Base-by-base conservation (phyloP, 2,329 filamentous ascomycete species). In the Botrytis fragariae region DNA sequence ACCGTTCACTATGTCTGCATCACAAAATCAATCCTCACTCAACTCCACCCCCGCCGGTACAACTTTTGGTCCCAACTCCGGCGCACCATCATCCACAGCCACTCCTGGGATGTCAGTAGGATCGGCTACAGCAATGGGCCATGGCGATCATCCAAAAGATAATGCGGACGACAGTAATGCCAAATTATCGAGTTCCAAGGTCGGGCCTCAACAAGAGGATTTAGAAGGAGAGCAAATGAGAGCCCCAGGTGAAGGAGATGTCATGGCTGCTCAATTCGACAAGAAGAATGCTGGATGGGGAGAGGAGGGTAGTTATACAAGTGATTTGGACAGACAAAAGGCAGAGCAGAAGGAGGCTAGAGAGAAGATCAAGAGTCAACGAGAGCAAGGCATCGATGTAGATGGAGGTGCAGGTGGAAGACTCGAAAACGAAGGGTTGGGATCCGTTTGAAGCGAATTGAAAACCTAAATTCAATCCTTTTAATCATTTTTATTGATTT, bases 251-350 rank as follows among this genome's bases (percentile, higher is more conserved):
- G 79, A 81, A 74, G 79, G 80, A 74, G 73, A 79, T 29, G 77
- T 80, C 10, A 80, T 81, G 78, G 59, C 76, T 68, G 79, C 78
- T 32, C 79, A 81, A 57, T 74, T 80, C 20, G 67, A 80, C 64
- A 81, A 81, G 75, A 80, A 79, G 74, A 76, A 77, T 70, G 79
- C 78, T 2, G 79, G 80, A 29, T 80, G 79, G 79, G 79, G 79
- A 35, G 79, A 79, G 69, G 74, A 81, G 54, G 74, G 74, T 8
- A 79, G 78, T 57, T 76, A 79, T 68, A 80, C 79, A 10, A 77
- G 75, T 69, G 74, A 77, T 74, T 70, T 81, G 73, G 80, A 81
- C 45, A 78, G 78, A 69, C 77, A 79, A 64, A 82, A 81, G 75
- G 77, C 72, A 51, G 80, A 82, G 74, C 80, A 81, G 73, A 77